These are phyloP conservation scores for Vaccinium darrowii DNA, from an alignment of 148 eudicot genomes.

Conservation along the genomic window DNA sequence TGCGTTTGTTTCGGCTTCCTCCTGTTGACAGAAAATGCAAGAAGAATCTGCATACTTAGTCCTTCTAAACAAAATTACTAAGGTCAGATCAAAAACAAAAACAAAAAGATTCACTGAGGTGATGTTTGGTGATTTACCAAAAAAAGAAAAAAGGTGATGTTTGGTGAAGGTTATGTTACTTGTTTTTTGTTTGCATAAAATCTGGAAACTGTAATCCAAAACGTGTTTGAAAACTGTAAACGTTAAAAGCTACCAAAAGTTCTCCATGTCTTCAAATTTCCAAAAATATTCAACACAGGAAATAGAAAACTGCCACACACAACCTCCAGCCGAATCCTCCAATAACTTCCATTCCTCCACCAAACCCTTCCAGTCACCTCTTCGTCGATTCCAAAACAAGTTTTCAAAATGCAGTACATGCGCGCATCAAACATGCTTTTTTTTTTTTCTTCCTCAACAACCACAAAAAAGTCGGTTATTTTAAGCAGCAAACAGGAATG, in stretches of 20 bases:
- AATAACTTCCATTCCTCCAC: not conserved
- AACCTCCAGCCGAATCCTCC: not conserved
- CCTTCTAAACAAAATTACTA: not conserved
- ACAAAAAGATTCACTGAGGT: too few species aligned
- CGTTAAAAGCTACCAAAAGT: not conserved
- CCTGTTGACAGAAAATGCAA: slow-evolving; percentile 52
- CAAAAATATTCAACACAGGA: not conserved
- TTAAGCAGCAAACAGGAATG: not conserved
- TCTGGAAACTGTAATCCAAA: not conserved
- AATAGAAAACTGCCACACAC: not conserved
- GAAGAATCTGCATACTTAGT: slow-evolving; percentile 16
- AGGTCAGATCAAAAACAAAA: too few species aligned
- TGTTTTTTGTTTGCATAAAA: not conserved
- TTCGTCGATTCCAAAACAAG: not conserved
- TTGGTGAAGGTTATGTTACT: not conserved
- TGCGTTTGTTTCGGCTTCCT: slow-evolving; percentile 60
- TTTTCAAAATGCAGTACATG: not conserved
- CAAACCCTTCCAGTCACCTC: not conserved
- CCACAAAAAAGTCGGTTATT: not conserved
- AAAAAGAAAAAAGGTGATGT: not conserved
- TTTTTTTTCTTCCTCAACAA: not conserved
- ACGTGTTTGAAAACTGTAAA: not conserved
- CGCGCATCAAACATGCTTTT: not conserved
- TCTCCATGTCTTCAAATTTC: not conserved
- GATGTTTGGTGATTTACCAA: too few species aligned